A percentile compares a stretch with the other conserved stretches of the same genome.
These are phyloP conservation scores for Umbelopsis sp. DNA, from an alignment of 192 early-diverging fungal genomes.

Conservation along the genomic window DNA sequence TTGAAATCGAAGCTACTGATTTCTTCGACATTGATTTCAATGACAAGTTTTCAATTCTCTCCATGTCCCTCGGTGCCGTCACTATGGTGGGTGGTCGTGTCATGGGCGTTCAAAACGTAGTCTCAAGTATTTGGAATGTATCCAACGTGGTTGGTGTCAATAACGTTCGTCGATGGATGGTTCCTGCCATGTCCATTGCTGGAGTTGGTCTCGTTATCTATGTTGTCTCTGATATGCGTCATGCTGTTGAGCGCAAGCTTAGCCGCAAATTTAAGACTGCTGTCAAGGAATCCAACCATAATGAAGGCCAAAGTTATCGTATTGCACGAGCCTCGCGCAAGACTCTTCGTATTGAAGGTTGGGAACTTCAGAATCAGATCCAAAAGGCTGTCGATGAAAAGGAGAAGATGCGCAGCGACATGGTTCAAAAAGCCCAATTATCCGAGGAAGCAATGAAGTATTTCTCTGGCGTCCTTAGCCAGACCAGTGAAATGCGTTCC, in stretches of 20 bases:
- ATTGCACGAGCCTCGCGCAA: slow-evolving; percentile 66
- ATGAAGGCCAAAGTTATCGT: slow-evolving; percentile 62
- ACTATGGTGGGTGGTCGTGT: slow-evolving; percentile 40
- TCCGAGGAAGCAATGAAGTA: slow-evolving; percentile 69
- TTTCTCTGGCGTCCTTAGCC: slow-evolving; percentile 62
- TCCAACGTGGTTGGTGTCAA: slow-evolving; percentile 63
- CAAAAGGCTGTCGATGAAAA: slow-evolving; percentile 75
- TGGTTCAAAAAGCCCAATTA: slow-evolving; percentile 53
- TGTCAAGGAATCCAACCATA: slow-evolving; percentile 50
- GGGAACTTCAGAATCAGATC: slow-evolving; percentile 70
- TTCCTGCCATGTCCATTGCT: slow-evolving; percentile 61
- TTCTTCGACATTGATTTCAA: slow-evolving; percentile 43
- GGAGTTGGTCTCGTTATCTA: slow-evolving; percentile 64
- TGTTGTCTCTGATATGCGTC: slow-evolving; percentile 69
- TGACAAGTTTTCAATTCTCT: slow-evolving; percentile 28
- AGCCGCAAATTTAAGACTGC: slow-evolving; percentile 56
- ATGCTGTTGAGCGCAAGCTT: slow-evolving; percentile 71
- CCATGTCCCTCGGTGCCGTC: slow-evolving; percentile 30
- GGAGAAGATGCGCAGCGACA: slow-evolving; percentile 62
- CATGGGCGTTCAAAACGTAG: slow-evolving; percentile 34
- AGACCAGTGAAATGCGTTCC: slow-evolving; percentile 34
- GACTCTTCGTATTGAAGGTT: slow-evolving; percentile 66
- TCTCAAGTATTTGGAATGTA: slow-evolving; percentile 42
- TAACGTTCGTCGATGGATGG: slow-evolving; percentile 60
- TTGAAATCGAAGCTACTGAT: slow-evolving; percentile 36